Evolutionary conservation across 805 yeast species (phyloP), one percentile per base, ranked within the genome.

Genomic region (Suhomyces sp.): DNA sequence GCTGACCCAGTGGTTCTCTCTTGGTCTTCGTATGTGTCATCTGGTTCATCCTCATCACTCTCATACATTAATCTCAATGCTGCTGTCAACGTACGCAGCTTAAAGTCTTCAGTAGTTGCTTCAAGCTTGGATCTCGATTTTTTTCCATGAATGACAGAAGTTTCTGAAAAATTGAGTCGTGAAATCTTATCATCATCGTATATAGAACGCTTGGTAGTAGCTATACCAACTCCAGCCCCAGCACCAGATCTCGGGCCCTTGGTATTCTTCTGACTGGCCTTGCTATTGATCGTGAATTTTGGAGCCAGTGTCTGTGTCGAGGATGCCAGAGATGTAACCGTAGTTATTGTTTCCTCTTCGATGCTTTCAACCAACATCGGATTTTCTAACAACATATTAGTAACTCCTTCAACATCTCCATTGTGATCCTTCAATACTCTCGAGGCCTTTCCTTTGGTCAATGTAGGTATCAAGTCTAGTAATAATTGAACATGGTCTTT

Each of bases 11-110:
- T 51, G 0, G 74, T 66, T 26, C 59, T 48, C 36, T 73, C 79
- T 36, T 72, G 72, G 26, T 78, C 87, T 38, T 72, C 78, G 50
- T 81, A 63, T 0, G 90, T 81, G 46, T 85, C 95, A 52, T 87
- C 96, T 3, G 83, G 79, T 48, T 87, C 95, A 55, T 86, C 95
- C 44, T 87, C 95, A 49, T 86, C 91, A 6, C 78, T 71, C 28
- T 82, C 83, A 46, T 83, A 82, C 42, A 85, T 60, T 42, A 83
- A 54, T 27, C 77, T 63, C 43, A 84, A 57, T 1, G 90, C 88
- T 15, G 77, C 72, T 0, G 72, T 60, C 27, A 83, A 54, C 0
- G 85, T 79, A 44, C 66, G 74, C 49, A 80, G 74, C 48, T 72
- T 75, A n/a, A 76, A 49, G 19, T 73, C 76, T 37, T 66, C 73